A percentile compares a stretch with the other conserved stretches of the same genome.
phyloP scores from a whole-genome alignment of 1,139 yeast species.

The Magnusiomyces suaveolens region DNA sequence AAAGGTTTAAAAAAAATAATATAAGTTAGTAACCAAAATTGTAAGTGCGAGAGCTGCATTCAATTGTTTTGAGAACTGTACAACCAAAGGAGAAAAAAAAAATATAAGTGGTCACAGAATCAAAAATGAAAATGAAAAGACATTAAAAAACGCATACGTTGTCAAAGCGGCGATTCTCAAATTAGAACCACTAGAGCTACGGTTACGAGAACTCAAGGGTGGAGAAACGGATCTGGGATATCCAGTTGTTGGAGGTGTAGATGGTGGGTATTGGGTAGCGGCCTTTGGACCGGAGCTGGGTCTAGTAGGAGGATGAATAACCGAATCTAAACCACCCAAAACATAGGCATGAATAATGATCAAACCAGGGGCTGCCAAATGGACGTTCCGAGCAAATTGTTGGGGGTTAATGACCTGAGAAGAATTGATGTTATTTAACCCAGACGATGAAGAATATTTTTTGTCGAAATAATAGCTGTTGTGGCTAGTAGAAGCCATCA shows the following conservation, averaged over 20 bases:
- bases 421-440: not conserved
- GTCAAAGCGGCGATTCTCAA: too few species aligned
- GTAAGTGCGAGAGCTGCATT: too few species aligned
- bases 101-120: too few species aligned
- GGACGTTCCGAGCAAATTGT: slow-evolving; percentile 17
- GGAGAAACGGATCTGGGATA: not conserved
- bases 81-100: too few species aligned
- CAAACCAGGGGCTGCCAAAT: slow-evolving; percentile 32
- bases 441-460: not conserved
- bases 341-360: slow-evolving; percentile 29
- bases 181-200: too few species aligned
- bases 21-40: too few species aligned
- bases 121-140: too few species aligned
- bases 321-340: slow-evolving; percentile 28
- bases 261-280: not conserved
- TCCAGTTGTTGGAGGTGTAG: not conserved
- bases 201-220: not conserved
- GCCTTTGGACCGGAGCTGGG: not conserved
- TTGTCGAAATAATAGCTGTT: not conserved
- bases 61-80: not conserved
- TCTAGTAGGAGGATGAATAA: slow-evolving; percentile 18
- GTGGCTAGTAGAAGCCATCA: not conserved
- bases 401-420: not conserved
- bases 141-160: too few species aligned
- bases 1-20: not conserved